A percentile compares a stretch with the other conserved stretches of the same genome.
These are phyloP conservation scores for Penicillium griseofulvum DNA, from an alignment of 2,329 filamentous ascomycete species.

Conservation along the genomic window DNA sequence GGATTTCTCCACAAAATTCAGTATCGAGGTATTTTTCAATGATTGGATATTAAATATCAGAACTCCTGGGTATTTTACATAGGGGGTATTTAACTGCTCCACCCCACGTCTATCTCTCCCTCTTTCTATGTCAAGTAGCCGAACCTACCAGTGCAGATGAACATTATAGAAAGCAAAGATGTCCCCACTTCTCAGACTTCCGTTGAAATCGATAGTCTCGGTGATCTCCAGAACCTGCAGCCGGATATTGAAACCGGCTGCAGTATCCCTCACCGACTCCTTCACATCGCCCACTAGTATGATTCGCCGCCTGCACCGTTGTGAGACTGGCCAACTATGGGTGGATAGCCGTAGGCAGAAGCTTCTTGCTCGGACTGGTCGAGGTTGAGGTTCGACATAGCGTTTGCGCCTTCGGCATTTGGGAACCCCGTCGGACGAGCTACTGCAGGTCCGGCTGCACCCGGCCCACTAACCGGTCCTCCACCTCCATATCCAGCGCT, in stretches of 20 bases:
- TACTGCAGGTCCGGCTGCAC: slow-evolving; percentile 17
- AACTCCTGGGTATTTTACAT: slow-evolving; percentile 2
- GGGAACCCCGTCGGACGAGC: slow-evolving; percentile 36
- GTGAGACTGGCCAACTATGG: slow-evolving; percentile 47
- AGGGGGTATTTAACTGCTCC: not conserved
- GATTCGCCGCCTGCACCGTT: slow-evolving; percentile 48
- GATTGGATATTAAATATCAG: not conserved
- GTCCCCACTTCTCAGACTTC: slow-evolving; percentile 8
- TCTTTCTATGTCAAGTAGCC: not conserved
- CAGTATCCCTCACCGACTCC: not conserved
- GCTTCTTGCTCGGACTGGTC: slow-evolving; percentile 48
- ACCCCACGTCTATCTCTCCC: not conserved
- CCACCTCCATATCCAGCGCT: slow-evolving; percentile 44
- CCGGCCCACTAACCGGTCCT: slow-evolving; percentile 37
- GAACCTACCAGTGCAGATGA: not conserved
- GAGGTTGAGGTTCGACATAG: slow-evolving; percentile 44
- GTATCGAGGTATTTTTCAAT: not conserved
- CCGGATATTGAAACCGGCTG: not conserved
- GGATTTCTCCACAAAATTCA: not conserved
- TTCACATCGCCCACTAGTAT: slow-evolving; percentile 30
- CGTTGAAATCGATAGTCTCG: not conserved
- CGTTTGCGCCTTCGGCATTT: slow-evolving; percentile 44
- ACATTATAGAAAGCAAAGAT: slow-evolving; percentile 4
- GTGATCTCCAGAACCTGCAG: not conserved
- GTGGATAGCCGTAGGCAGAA: slow-evolving; percentile 46